Evolutionary conservation across 805 yeast genomes (phyloP).

Genomic region (Wickerhamomyces alni): DNA sequence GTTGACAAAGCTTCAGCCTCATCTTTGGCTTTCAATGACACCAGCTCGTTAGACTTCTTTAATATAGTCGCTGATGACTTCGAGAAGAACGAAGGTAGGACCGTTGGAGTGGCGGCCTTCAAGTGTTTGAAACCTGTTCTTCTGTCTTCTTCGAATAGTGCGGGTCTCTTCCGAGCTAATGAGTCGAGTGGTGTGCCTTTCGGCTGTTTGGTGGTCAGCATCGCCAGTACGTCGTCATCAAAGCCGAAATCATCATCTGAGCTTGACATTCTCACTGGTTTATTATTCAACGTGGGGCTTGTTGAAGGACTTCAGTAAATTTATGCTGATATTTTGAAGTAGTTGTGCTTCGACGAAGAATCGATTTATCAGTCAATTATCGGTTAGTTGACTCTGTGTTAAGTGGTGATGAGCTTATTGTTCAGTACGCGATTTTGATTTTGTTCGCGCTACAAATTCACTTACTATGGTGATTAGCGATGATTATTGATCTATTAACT

Average conservation of each 20-base stretch:
- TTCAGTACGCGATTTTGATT: no score
- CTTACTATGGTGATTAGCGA: no score
- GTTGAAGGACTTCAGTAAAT: no score
- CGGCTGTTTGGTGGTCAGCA: background rate
- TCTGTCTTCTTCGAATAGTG: conserved; percentile 1
- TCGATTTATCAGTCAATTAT: no score
- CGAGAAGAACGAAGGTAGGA: conserved; percentile 1
- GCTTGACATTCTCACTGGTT: no score
- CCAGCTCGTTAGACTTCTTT: conserved; percentile 1
- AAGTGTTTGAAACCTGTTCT: background rate
- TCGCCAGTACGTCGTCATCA: background rate
- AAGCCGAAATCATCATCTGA: conserved; percentile 1
- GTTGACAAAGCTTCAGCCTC: background rate
- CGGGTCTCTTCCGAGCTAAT: background rate
- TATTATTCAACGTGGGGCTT: no score
- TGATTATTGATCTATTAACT: no score
- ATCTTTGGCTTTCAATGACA: conserved; percentile 4
- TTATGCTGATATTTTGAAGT: no score
- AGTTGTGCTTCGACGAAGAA: no score
- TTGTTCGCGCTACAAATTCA: no score
- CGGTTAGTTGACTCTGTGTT: no score
- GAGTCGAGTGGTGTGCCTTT: background rate
- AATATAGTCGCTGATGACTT: background rate
- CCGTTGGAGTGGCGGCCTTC: conserved; percentile 2
- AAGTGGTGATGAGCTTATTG: no score